Evolutionary conservation across 345 rosid species (phyloP), one percentile per base, ranked within the genome.

Genomic region (Noccaea bulbosa): DNA sequence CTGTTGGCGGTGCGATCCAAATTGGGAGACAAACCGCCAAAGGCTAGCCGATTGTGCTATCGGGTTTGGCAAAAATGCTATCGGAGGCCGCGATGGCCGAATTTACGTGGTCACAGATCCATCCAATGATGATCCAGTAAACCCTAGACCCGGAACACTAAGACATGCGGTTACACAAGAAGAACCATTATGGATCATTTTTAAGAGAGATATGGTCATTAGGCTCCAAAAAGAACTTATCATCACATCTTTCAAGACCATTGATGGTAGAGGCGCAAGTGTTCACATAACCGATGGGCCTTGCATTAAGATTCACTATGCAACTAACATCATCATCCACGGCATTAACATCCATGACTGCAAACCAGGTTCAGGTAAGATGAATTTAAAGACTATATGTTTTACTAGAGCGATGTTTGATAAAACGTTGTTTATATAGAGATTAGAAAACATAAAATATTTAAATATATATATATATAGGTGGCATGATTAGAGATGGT

Each of bases 191-290:
- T 90, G 96, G 96, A 87, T 90, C 33, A 82, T 87, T 15, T 90
- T 90, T 83, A 78, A 86, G 54, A 55, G 87, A 44, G 96, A 90
- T 65, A 90, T 90, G 96, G 88, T 86, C 54, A 84, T 89, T 51
- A 77, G 68, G 62, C 80, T 89, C 7, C 67, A 86, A 17, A 62
- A 89, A 50, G 93, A 89, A 71, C 82, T 89, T 5, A 79, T 89
- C 5, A 77, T 89, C 78, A 82, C 86, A 77, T 87, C 93, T 20
- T 81, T 70, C 76, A 89, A 89, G 78, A 89, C 96, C 3, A 81
- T 89, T 44, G 96, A 89, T 57, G 96, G 96, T 41, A 79, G 96
- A 71, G 96, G 96, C 12, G 81, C 88, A 2, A 87, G 84, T 76
- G 93, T 89, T 70, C 96, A 89, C 75, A 86, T 89, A 24, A 74